Evolutionary conservation across 1,139 yeast species (phyloP), one percentile per base, ranked within the genome.

Genomic region (Magnusiomyces clavatus): DNA sequence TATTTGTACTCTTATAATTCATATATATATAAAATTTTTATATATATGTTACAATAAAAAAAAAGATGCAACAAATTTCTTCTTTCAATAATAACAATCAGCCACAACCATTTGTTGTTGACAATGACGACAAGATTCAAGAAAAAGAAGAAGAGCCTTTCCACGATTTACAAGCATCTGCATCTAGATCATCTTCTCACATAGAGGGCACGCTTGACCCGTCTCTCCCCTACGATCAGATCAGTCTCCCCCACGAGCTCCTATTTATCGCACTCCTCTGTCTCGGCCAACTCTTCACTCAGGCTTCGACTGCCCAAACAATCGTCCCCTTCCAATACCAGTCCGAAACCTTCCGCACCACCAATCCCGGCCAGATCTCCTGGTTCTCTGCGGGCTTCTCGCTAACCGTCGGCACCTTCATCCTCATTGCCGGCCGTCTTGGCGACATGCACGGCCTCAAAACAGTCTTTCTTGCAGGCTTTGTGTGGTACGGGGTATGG

Each of bases 371-470:
- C 5, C 74, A 73, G 60, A 68, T 72, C 13, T 71, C 80, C 4
- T 82, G 87, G 86, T 78, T 77, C 62, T 69, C 81, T 3, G 83
- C 85, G 0, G 71, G 82, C 0, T 81, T 71, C 58, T 75, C 83
- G 1, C 66, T 81, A 47, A 77, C 85, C 0, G 80, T 77, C 13
- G 86, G 86, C 11, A 78, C 86, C 0, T 78, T 82, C 55, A 81
- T 82, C 52, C 65, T 82, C 37, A 68, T 77, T 2, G 75, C 82
- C 1, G 88, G 88, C 11, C 73, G 82, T 47, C 60, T 81, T 20
- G 87, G 87, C n/a, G 87, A 82, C 61, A 64, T 80, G 57, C 74
- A 71, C 59, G 88, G 87, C 3, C 80, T 80, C 59, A 80, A 80
- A 58, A 62, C 54, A 40, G 58, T 80, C 53, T 76, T 73, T 58